Base-by-base conservation (phyloP, 768 basidiomycete species). In the Lentinus tigrinus region DNA sequence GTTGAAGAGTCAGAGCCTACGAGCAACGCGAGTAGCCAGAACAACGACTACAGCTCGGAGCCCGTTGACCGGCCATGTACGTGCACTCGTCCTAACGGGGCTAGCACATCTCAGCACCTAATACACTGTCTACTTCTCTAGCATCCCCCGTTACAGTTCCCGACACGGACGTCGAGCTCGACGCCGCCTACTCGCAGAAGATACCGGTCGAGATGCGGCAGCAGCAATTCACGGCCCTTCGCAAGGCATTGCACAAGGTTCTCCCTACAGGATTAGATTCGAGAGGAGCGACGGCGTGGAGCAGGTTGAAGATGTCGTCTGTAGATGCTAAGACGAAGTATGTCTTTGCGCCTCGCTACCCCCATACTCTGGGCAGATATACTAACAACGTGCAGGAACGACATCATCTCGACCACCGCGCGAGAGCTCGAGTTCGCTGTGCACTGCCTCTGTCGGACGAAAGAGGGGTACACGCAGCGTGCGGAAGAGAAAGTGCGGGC, bases 361-460 rank as follows among this genome's bases (percentile, higher is more conserved):
- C 40, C 26, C 26, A n/a, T n/a, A n/a, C n/a, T n/a, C n/a, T n/a
- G n/a, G n/a, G n/a, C 31, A 31, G 31, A 31, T 4, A 5, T 10
- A n/a, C 47, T 24, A 44, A 23, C 47, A 28, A 31, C 31, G 6
- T 39, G 14, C 47, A 86, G 85, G 64, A 69, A 72, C 48, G 63
- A 71, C 21, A 65, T 80, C 11, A 64, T 87, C 16, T 74, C 73
- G 24, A 59, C 67, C 1, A 71, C 73, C 2, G 81, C 85, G 4
- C 74, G 69, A 51, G 70, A 73, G 31, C 68, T 85, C 8, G 87
- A 88, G 57, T 78, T 80, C 56, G 69, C 57, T 4, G 74, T 73
- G 1, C 75, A 81, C 42, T 74, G 77, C 0, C 76, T 85, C 73
- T 80, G 79, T 16, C 77, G 77, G 42, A 85, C 83, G 0, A 61